Evolutionary conservation across 2,329 filamentous ascomycete genomes (phyloP).

Genomic region (Xylariaceae sp.): DNA sequence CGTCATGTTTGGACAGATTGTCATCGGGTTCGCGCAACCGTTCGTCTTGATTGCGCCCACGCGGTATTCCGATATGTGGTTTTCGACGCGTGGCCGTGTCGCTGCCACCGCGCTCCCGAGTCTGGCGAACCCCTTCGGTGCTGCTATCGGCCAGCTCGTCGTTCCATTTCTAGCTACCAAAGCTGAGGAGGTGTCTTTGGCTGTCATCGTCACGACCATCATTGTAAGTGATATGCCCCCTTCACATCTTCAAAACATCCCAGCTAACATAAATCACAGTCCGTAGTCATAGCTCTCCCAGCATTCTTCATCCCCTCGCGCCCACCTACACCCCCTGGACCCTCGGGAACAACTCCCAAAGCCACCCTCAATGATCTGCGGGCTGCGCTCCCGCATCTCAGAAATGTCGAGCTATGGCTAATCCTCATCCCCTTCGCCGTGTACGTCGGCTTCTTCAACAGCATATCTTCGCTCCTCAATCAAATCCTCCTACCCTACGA

Average conservation of each 20-base stretch:
- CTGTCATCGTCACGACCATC: constrained; percentile 82
- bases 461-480: constrained; percentile 80
- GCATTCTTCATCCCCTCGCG: constrained; percentile 75
- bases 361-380: constrained; percentile 38
- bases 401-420: constrained; percentile 74
- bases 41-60: constrained; percentile 90
- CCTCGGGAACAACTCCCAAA: constrained; percentile 62
- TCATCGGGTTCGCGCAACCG: constrained; percentile 85
- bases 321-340: constrained; percentile 75
- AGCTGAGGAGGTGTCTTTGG: constrained; percentile 66
- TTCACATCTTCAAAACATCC: constrained; percentile 5
- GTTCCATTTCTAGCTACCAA: constrained; percentile 71
- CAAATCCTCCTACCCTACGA: constrained; percentile 86
- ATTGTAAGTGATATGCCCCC: constrained; percentile 56
- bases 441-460: constrained; percentile 94
- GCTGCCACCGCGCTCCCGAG: constrained; percentile 83
- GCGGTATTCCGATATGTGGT: constrained; percentile 92
- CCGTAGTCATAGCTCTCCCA: constrained; percentile 62
- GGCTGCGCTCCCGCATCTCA: constrained; percentile 56
- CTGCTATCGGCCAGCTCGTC: constrained; percentile 82
- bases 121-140: constrained; percentile 86
- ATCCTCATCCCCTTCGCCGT: constrained; percentile 76
- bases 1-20: constrained; percentile 86
- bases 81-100: constrained; percentile 78
- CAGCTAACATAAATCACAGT: constrained; percentile 14